A percentile compares a stretch with the other conserved stretches of the same genome.
These are phyloP conservation scores for Elaphomyces granulatus DNA, from an alignment of 495 filamentous ascomycete species.

Conservation along the genomic window DNA sequence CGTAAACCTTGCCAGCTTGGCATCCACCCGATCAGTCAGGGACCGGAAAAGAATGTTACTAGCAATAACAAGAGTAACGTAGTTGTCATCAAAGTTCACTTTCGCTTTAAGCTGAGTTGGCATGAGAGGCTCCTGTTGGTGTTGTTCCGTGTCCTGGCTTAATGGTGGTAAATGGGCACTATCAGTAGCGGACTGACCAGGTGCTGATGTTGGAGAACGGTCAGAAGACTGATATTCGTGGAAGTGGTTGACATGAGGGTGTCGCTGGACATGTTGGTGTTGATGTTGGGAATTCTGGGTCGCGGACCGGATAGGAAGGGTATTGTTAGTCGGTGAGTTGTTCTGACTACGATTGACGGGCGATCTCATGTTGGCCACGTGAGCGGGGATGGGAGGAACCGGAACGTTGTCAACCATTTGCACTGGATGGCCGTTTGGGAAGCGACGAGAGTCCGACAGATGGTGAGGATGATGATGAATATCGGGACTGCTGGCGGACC, in stretches of 20 bases:
- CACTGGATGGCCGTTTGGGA: slow-evolving; percentile 42
- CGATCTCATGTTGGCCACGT: slow-evolving; percentile 42
- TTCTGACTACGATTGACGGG: slow-evolving; percentile 54
- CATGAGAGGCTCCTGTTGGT: slow-evolving; percentile 23
- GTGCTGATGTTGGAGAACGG: slow-evolving; percentile 12
- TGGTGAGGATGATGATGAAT: slow-evolving; percentile 38
- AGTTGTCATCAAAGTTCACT: slow-evolving; percentile 69
- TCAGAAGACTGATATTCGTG: slow-evolving; percentile 26
- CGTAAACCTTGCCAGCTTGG: slow-evolving; percentile 74
- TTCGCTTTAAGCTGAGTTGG: slow-evolving; percentile 78
- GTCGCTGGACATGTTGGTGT: slow-evolving; percentile 13
- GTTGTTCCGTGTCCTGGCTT: slow-evolving; percentile 20
- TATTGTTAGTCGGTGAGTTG: slow-evolving; percentile 43
- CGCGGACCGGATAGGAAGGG: slow-evolving; percentile 32
- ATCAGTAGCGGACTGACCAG: slow-evolving; percentile 5
- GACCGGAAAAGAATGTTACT: slow-evolving; percentile 88
- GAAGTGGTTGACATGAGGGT: slow-evolving; percentile 21
- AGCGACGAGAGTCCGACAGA: slow-evolving; percentile 28
- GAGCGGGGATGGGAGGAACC: slow-evolving; percentile 45
- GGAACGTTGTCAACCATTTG: slow-evolving; percentile 56
- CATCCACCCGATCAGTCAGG: slow-evolving; percentile 90
- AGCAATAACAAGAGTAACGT: slow-evolving; percentile 82
- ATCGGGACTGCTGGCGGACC: slow-evolving; percentile 58
- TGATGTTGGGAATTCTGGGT: slow-evolving; percentile 28
- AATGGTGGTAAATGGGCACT: slow-evolving; percentile 11